Evolutionary conservation across 2,329 filamentous ascomycete genomes (phyloP).

Genomic region (Aspergillus viridinutans): DNA sequence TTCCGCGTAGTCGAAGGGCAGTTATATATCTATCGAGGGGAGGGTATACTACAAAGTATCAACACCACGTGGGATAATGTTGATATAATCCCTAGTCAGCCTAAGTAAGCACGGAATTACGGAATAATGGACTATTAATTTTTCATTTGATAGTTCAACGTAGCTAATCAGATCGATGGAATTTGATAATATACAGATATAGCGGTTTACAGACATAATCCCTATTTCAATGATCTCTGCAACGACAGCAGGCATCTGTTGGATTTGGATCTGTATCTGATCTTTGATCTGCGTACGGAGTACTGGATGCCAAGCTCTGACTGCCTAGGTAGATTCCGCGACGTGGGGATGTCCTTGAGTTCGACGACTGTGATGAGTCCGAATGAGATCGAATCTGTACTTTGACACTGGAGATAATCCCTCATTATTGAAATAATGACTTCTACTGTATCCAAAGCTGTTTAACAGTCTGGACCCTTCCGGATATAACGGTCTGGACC

Average conservation of each 20-base stretch:
- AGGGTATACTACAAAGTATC: not conserved
- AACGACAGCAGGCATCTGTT: too few species aligned
- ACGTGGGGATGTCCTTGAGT: not conserved
- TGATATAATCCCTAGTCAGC: not conserved
- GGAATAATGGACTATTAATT: not conserved
- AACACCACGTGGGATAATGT: not conserved
- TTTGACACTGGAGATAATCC: not conserved
- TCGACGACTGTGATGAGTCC: not conserved
- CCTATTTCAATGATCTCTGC: not conserved
- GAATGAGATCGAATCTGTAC: too few species aligned
- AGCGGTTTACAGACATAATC: not conserved
- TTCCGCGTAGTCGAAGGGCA: not conserved
- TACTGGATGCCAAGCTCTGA: not conserved
- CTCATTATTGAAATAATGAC: not conserved
- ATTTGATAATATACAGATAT: not conserved
- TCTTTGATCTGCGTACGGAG: too few species aligned
- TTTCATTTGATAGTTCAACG: not conserved
- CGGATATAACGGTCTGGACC: too few species aligned
- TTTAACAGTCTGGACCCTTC: too few species aligned
- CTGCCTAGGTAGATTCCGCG: not conserved
- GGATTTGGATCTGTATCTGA: too few species aligned
- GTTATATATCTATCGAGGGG: not conserved
- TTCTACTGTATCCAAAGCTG: not conserved
- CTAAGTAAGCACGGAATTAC: not conserved
- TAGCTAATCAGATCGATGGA: not conserved